Evolutionary conservation across 2,329 filamentous ascomycete species (phyloP), one percentile per base, ranked within the genome.

Genomic region (Acarospora socialis): DNA sequence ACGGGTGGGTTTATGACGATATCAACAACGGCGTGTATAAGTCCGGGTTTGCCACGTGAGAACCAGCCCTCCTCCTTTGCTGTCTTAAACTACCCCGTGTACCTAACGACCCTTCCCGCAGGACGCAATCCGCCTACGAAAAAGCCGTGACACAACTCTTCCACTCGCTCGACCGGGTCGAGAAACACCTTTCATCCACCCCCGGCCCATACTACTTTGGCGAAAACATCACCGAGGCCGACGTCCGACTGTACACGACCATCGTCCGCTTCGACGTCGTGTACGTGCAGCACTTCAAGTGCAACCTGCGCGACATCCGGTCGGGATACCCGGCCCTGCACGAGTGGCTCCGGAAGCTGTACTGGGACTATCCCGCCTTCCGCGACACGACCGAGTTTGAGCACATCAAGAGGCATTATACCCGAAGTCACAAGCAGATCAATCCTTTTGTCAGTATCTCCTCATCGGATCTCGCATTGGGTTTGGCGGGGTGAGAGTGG

Each of bases 361-460:
- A 93, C 61, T 93, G 84, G 84, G 77, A 77, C 44, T 54, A 73
- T 15, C 64, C 73, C 0, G 83, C 82, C 2, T 94, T 92, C 60
- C 62, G 63, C 41, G 71, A 80, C 31, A 90, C 84, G 39, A 92
- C 86, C 14, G 71, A 94, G 55, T 93, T 92, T 53, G 72, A 92
- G 54, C 90, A 98, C 59, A 95, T 95, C 62, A 94, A 92, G 70
- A 78, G 68, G 26, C 73, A 77, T 46, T 77, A 77, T 50, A 77
- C 72, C 2, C 73, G 71, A 60, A 73, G 67, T 42, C 73, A 77
- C 53, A 59, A 52, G 43, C 72, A 76, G 55, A 77, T 77, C 44
- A 77, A 77, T 49, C 69, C 50, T 28, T 66, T 65, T 52, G 58
- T 54, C 39, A 42, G 46, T 44, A 28, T 16, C 5, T 26, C 4